phyloP scores from a whole-genome alignment of 805 yeast species.

The Teunomyces cretensis region DNA sequence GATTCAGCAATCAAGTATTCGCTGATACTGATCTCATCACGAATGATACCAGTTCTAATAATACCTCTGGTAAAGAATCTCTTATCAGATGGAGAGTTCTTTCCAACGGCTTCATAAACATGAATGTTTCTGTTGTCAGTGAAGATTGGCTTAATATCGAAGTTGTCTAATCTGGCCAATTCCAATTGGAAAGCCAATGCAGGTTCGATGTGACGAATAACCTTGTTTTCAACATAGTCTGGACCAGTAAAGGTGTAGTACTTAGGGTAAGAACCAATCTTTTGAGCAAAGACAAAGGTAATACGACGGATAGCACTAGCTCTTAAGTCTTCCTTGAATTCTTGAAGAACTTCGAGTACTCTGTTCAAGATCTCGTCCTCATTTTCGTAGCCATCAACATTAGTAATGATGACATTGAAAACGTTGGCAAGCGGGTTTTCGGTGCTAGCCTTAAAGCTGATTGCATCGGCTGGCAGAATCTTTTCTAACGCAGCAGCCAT shows the following conservation, averaged over 20 bases:
- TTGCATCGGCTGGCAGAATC: constrained; percentile 52
- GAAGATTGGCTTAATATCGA: constrained; percentile 90
- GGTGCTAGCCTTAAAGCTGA: constrained; percentile 32
- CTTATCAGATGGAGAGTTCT: constrained; percentile 89
- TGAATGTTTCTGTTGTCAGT: constrained; percentile 97
- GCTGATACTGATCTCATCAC: constrained; percentile 89
- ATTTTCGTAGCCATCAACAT: constrained; percentile 67
- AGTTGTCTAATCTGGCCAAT: constrained; percentile 89
- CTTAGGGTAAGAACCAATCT: constrained; percentile 86
- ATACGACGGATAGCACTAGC: constrained; percentile 84
- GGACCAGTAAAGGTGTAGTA: constrained; percentile 96
- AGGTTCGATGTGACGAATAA: constrained; percentile 97
- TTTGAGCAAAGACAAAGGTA: constrained; percentile 83
- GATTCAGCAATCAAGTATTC: constrained; percentile 96
- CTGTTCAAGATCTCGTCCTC: constrained; percentile 68
- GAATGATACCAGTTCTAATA: constrained; percentile 90
- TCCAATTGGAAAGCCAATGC: constrained; percentile 97
- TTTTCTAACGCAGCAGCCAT: constrained; percentile 72
- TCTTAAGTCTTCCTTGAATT: constrained; percentile 66
- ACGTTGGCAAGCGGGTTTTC: constrained; percentile 59
- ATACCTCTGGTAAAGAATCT: constrained; percentile 97
- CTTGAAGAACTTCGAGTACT: constrained; percentile 64
- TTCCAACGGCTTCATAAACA: constrained; percentile 94
- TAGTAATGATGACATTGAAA: constrained; percentile 74
- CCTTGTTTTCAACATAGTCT: constrained; percentile 79